Base-by-base conservation (phyloP, 257 asterid species). In the Capsicum chinense region DNA sequence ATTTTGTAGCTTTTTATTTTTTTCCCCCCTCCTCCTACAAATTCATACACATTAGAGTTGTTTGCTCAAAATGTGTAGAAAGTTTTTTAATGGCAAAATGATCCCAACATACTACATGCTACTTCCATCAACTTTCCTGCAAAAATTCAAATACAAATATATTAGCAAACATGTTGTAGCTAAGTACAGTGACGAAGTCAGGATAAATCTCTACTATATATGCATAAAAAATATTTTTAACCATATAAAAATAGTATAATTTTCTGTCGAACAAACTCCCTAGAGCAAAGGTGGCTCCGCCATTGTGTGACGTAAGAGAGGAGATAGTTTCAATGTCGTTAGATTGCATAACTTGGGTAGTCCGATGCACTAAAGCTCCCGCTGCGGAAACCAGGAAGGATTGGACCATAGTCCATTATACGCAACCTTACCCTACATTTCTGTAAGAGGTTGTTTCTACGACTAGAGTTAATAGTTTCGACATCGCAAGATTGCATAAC, bases 111-210 rank as follows among this genome's bases (percentile, higher is more conserved):
- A 44, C 87, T 87, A 85, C 98, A 96, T 52, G 98, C 91, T 86
- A 94, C 87, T 89, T 96, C 98, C 94, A 96, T 19, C 92, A 96
- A 86, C 84, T 87, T 96, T 87, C 99, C 98, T 96, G 98, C 73
- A 89, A 52, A 89, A 52, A 76, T 4, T 52, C 56, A 69, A 33
- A 82, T 14, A 86, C 9, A 15, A 79, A 50, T 10, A 35, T 6
- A 63, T n/a, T 13, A 84, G 56, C 37, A 58, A 33, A 47, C 67
- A 14, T 78, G 47, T 85, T 21, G 3, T 52, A 52, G 14, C 10
- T 13, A 13, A 52, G 14, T 52, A 3, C 13, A 52, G 8, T 56
- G 16, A 1, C 3, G 5, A 16, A 79, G n/a, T 68, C 68, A 15
- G 26, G 54, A 66, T 64, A n/a, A n/a, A n/a, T n/a, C 33, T 26